A percentile compares a stretch with the other conserved stretches of the same genome.
phyloP scores from a whole-genome alignment of 805 yeast species.

The Isabelozyma pseudorhagii region DNA sequence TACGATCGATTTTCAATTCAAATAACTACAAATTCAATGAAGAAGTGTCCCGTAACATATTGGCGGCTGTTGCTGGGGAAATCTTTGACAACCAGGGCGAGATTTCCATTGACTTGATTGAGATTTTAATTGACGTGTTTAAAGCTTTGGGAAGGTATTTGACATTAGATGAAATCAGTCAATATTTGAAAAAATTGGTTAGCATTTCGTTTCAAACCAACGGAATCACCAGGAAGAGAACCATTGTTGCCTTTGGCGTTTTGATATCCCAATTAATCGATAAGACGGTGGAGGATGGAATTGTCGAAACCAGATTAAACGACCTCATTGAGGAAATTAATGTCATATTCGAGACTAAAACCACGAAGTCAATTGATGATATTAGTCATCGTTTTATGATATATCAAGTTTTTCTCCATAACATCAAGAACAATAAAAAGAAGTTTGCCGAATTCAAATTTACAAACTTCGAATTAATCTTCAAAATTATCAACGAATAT shows the following conservation, averaged over 20 bases:
- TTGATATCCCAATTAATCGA: constrained; percentile 22
- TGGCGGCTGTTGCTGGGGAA: constrained; percentile 37
- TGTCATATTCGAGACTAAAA: constrained; percentile 5
- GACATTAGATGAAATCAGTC: constrained; percentile 27
- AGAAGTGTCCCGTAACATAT: constrained; percentile 23
- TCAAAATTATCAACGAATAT: constrained; percentile 13
- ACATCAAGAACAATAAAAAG: constrained; percentile 1
- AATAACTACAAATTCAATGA: constrained; percentile 22
- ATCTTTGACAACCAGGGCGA: constrained; percentile 21
- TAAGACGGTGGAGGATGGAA: constrained; percentile 10
- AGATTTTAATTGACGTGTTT: constrained; percentile 55
- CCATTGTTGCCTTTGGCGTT: constrained; percentile 47
- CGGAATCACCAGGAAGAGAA: constrained; percentile 47
- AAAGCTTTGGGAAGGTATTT: constrained; percentile 46
- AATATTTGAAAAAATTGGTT: constrained; percentile 26
- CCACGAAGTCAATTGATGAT: not conserved
- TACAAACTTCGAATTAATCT: constrained; percentile 6
- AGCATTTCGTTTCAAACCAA: constrained; percentile 34
- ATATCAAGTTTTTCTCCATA: constrained; percentile 7
- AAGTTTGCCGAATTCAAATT: constrained; percentile 4
- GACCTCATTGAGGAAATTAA: constrained; percentile 11
- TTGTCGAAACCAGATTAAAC: constrained; percentile 8
- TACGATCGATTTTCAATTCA: constrained; percentile 40
- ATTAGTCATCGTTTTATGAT: constrained; percentile 9
- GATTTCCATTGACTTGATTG: constrained; percentile 55